Percentiles rank a stretch among this genome's conserved stretches.
Evolutionary conservation across 768 basidiomycete species (phyloP).

Genomic region (Tylopilus vinaceipallidus): DNA sequence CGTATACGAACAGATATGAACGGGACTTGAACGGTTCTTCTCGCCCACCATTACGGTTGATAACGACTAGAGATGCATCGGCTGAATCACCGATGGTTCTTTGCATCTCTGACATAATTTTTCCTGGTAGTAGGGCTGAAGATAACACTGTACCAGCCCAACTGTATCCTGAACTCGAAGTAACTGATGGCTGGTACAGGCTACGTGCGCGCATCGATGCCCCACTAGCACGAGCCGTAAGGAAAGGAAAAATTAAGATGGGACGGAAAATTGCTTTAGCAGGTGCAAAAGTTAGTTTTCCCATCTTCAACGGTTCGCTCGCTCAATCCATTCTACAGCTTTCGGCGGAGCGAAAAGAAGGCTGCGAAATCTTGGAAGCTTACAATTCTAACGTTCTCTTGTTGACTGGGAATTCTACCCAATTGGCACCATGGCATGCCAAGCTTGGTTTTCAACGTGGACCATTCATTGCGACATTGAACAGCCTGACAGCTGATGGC

Average conservation of each 20-base stretch:
- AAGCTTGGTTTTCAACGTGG: constrained; percentile 75
- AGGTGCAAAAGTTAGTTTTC: constrained; percentile 67
- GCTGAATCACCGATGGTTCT: constrained; percentile 80
- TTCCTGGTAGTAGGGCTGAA: constrained; percentile 40
- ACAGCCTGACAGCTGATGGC: constrained; percentile 79
- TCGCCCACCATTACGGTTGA: constrained; percentile 77
- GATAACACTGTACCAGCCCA: constrained; percentile 39
- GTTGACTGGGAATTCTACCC: constrained; percentile 82
- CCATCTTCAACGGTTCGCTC: not conserved
- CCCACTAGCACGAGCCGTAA: constrained; percentile 67
- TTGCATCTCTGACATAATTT: constrained; percentile 72
- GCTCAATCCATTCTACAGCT: constrained; percentile 51
- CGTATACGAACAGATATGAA: constrained; percentile 65
- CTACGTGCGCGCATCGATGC: constrained; percentile 75
- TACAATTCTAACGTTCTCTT: constrained; percentile 63
- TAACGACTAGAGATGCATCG: constrained; percentile 82
- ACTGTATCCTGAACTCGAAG: constrained; percentile 65
- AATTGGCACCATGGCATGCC: constrained; percentile 83
- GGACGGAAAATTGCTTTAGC: constrained; percentile 84
- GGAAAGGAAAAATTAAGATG: constrained; percentile 60
- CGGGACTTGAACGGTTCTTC: constrained; percentile 76
- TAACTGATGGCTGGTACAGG: constrained; percentile 98
- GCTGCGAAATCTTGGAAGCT: constrained; percentile 79
- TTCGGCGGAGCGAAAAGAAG: constrained; percentile 67
- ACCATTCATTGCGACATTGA: constrained; percentile 72